These are phyloP conservation scores for Amanita inopinata DNA, from an alignment of 768 basidiomycete genomes.

Conservation along the genomic window DNA sequence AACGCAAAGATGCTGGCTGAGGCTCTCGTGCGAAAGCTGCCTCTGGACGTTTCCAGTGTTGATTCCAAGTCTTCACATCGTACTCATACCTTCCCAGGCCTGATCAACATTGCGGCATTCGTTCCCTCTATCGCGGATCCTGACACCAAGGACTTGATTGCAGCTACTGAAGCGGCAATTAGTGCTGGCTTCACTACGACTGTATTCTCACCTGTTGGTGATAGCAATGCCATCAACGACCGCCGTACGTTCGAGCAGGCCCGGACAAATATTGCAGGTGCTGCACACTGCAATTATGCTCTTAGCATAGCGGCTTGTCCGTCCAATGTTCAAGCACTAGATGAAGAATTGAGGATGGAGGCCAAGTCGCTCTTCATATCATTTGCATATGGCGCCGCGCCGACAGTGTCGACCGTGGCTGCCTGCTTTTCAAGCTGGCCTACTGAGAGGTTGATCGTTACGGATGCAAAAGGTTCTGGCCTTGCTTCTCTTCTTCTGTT, in stretches of 20 bases:
- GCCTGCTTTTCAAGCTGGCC: conserved; percentile 90
- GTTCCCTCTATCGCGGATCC: conserved; percentile 58
- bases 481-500: conserved; percentile 89
- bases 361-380: conserved; percentile 85
- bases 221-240: conserved; percentile 55
- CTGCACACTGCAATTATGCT: conserved; percentile 82
- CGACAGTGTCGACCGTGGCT: conserved; percentile 67
- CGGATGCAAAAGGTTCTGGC: conserved; percentile 86
- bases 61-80: conserved; percentile 93
- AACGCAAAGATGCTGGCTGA: conserved; percentile 95
- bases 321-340: conserved; percentile 50
- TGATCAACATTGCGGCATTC: conserved; percentile 84
- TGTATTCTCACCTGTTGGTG: conserved; percentile 67
- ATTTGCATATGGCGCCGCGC: conserved; percentile 38
- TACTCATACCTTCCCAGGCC: conserved; percentile 84
- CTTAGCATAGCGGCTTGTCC: conserved; percentile 70
- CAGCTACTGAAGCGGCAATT: conserved; percentile 73
- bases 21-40: conserved; percentile 82
- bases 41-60: conserved; percentile 80
- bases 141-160: conserved; percentile 48
- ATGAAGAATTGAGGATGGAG: conserved; percentile 71
- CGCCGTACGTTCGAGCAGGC: conserved; percentile 58
- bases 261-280: conserved; percentile 47
- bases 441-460: conserved; percentile 83
- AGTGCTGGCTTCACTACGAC: conserved; percentile 86